These are phyloP conservation scores for Fragaria nilgerrensis DNA, from an alignment of 306 rosid species.

Conservation along the genomic window DNA sequence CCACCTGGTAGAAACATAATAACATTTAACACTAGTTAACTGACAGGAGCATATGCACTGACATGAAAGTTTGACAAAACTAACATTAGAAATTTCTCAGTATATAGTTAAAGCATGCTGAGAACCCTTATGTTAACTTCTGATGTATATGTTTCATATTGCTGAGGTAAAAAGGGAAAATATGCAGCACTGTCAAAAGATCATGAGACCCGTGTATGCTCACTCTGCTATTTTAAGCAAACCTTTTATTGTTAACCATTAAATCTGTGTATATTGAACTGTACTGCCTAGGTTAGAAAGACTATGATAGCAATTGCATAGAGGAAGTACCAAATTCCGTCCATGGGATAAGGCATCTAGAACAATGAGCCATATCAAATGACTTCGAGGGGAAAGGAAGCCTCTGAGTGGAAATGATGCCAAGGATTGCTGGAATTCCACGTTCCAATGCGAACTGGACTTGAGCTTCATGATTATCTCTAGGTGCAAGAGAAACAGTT, in stretches of 20 bases:
- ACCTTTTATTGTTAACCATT: not conserved
- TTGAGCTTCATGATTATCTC: slow-evolving; percentile 99
- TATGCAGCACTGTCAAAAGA: not conserved
- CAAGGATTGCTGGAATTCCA: slow-evolving; percentile 96
- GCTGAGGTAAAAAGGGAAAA: not conserved
- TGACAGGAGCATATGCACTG: not conserved
- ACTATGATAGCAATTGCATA: not conserved
- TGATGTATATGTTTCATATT: not conserved
- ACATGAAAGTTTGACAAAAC: not conserved
- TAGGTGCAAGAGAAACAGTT: slow-evolving; percentile 91
- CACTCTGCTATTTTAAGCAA: not conserved
- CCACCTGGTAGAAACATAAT: slow-evolving; percentile 59
- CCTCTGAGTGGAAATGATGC: slow-evolving; percentile 93
- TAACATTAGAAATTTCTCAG: not conserved
- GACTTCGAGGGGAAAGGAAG: slow-evolving; percentile 95
- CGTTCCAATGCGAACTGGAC: slow-evolving; percentile 98
- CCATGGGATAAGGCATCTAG: slow-evolving; percentile 99
- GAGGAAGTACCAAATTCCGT: slow-evolving; percentile 84
- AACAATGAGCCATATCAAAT: slow-evolving; percentile 99
- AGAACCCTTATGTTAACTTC: not conserved
- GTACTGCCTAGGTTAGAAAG: slow-evolving; percentile 4
- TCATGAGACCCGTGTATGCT: not conserved
- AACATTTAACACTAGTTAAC: not conserved
- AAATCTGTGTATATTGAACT: not conserved
- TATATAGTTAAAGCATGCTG: not conserved